Evolutionary conservation across 495 filamentous ascomycete genomes (phyloP).

Genomic region (Penicillium tannophilum): DNA sequence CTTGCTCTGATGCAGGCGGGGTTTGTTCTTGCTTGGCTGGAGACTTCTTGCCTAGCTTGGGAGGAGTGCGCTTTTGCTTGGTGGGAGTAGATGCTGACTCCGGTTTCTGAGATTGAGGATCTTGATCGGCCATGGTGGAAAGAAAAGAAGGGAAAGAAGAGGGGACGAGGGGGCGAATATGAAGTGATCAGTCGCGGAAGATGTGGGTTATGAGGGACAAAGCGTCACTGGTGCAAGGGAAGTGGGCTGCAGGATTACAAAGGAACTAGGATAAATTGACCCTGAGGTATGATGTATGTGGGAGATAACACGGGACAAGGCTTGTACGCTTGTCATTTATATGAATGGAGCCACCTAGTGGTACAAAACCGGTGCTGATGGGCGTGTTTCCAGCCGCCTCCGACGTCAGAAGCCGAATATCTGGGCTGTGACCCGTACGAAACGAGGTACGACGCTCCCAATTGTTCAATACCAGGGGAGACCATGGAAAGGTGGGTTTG

Average conservation of each 20-base stretch:
- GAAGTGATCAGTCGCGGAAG: constrained; percentile 26
- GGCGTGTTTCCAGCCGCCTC: constrained; percentile 22
- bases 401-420: constrained; percentile 29
- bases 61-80: constrained; percentile 35
- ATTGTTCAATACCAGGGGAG: constrained; percentile 4
- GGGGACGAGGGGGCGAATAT: constrained; percentile 27
- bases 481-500: constrained; percentile 3
- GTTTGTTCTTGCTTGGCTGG: constrained; percentile 40
- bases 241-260: constrained; percentile 11
- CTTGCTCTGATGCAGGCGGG: constrained; percentile 32
- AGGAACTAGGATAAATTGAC: constrained; percentile 18
- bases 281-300: constrained; percentile 29
- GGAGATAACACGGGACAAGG: constrained; percentile 1
- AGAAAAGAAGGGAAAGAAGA: constrained; percentile 26
- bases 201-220: constrained; percentile 23
- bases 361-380: constrained; percentile 17
- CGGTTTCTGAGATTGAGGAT: constrained; percentile 30
- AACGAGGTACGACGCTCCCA: constrained; percentile 1
- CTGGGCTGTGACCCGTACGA: constrained; percentile 4
- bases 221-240: constrained; percentile 21
- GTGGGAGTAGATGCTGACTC: constrained; percentile 26
- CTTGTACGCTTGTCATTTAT: constrained; percentile 25
- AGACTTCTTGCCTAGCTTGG: constrained; percentile 39
- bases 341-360: constrained; percentile 11
- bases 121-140: constrained; percentile 44